Conservation (phyloP, 345 rosid genomes). For the Gossypium mustelinum region DNA sequence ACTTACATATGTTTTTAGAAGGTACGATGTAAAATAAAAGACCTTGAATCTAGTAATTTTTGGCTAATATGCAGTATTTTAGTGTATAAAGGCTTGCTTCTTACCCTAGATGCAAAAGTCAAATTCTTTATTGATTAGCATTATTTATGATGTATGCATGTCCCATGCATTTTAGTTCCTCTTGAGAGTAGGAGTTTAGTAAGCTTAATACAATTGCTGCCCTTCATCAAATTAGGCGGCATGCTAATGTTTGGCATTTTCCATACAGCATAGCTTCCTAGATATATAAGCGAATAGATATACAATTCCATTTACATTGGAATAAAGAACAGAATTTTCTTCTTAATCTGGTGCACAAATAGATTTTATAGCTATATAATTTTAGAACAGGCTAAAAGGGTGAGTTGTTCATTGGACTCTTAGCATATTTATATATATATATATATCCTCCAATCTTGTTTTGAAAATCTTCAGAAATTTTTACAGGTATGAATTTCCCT, state of each 20-base stretch:
- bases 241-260: neutral
- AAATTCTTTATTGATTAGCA: too few species aligned
- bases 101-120: neutral
- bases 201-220: neutral
- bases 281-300: neutral
- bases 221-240: neutral
- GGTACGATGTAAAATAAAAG: neutral
- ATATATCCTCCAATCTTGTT: neutral
- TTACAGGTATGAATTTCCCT: conserved; percentile 27
- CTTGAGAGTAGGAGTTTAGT: too few species aligned
- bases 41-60: neutral
- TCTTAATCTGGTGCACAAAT: neutral
- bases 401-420: neutral
- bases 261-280: neutral
- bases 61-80: neutral
- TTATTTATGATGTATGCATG: too few species aligned
- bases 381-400: neutral
- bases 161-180: too few species aligned
- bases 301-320: neutral
- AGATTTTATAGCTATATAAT: neutral
- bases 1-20: neutral
- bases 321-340: neutral
- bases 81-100: neutral
- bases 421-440: neutral
- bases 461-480: conserved; percentile 2